Conservation (phyloP, 192 early-diverging fungal species). For the Rhizophagus sp. region DNA sequence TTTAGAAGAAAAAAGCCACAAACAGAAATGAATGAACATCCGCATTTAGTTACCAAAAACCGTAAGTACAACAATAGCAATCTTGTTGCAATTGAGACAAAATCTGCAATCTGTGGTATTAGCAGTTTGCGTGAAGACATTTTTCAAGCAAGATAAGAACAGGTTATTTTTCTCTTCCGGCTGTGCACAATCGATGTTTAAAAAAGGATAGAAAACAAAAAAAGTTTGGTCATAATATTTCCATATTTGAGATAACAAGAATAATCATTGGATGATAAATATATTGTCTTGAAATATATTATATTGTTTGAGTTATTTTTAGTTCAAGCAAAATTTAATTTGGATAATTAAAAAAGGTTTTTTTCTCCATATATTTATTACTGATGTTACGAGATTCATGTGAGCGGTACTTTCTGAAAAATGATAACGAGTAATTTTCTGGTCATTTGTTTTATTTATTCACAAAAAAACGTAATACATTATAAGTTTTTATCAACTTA, state of each 20-base stretch:
- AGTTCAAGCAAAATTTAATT: background rate
- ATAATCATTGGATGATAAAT: background rate
- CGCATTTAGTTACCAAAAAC: constrained; percentile 12
- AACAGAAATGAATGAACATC: constrained; percentile 5
- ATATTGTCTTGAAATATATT: background rate
- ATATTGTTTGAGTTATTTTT: background rate
- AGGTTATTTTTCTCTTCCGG: background rate
- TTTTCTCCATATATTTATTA: too few species aligned
- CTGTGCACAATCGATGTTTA: background rate
- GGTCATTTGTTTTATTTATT: too few species aligned
- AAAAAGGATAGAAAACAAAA: background rate
- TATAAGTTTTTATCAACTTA: too few species aligned
- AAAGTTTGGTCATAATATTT: background rate
- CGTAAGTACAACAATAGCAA: background rate
- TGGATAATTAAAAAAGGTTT: too few species aligned
- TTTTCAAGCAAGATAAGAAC: background rate
- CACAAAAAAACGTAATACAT: too few species aligned
- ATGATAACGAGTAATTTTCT: too few species aligned
- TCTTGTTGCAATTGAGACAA: background rate
- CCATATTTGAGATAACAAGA: background rate
- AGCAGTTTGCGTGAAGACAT: background rate
- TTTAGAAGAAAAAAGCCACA: background rate
- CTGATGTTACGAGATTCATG: too few species aligned
- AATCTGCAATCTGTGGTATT: background rate
- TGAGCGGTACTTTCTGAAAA: too few species aligned